A percentile compares a stretch with the other conserved stretches of the same genome.
Evolutionary conservation across 345 rosid species (phyloP).

Genomic region (Citrus glauca): DNA sequence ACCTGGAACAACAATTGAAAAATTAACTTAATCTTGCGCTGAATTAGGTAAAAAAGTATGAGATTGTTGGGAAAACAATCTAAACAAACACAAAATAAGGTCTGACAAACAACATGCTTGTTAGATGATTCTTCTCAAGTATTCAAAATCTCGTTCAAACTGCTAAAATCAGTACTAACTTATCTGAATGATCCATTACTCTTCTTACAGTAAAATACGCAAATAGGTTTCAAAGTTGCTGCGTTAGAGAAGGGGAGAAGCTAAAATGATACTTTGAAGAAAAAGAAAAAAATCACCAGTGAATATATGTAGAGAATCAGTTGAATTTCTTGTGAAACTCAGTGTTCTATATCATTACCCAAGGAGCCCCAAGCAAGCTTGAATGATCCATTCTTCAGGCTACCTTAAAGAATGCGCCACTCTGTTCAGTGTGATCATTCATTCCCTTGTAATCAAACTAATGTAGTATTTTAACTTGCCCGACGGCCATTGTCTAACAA

Average conservation of each 20-base stretch:
- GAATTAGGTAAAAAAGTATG: not conserved
- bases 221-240: not conserved
- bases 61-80: not conserved
- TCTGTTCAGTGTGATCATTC: not conserved
- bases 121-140: not conserved
- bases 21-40: not conserved
- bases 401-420: not conserved
- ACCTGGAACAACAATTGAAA: conserved; percentile 41
- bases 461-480: not conserved
- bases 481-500: not conserved
- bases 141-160: not conserved
- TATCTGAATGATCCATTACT: not conserved
- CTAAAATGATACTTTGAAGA: not conserved
- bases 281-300: too few species aligned
- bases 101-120: not conserved
- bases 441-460: not conserved
- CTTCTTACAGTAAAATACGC: not conserved
- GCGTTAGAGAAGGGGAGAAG: too few species aligned
- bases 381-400: not conserved
- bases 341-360: not conserved
- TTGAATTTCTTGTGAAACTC: not conserved
- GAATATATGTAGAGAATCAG: not conserved
- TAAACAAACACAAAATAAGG: not conserved
- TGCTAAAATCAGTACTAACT: not conserved
- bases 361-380: not conserved